Evolutionary conservation across 352 stramenopile genomes (phyloP).

Genomic region (Globisporangium apiculatum): DNA sequence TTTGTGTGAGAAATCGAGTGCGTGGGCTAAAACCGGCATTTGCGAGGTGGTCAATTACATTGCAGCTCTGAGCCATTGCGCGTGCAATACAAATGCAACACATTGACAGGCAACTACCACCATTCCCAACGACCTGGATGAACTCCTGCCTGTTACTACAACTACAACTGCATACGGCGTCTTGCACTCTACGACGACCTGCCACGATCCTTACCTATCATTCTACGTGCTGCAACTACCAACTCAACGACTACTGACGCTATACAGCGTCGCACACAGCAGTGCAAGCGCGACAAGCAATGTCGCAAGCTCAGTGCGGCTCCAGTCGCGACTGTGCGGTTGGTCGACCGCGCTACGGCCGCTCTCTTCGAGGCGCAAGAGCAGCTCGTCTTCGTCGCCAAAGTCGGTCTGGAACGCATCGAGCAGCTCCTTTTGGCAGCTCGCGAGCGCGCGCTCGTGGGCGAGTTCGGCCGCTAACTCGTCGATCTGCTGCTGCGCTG

Average conservation of each 20-base stretch:
- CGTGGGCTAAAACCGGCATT: no score
- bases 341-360: not conserved
- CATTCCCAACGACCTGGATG: not conserved
- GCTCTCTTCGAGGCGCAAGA: constrained; percentile 6
- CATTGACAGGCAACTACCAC: not conserved
- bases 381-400: constrained; percentile 4
- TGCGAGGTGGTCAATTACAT: not conserved
- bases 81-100: not conserved
- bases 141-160: no score
- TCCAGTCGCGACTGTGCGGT: not conserved
- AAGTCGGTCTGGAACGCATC: not conserved
- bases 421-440: not conserved
- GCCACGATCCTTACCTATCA: not conserved
- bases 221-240: not conserved
- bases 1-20: not conserved
- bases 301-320: not conserved
- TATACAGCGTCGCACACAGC: constrained; percentile 11
- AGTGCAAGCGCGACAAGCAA: constrained; percentile 13
- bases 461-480: constrained; percentile 2
- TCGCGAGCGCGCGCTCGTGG: constrained; percentile 5
- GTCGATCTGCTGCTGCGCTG: constrained; percentile 3
- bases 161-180: no score
- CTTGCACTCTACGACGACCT: no score
- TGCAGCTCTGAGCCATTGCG: not conserved
- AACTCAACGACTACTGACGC: no score